Conservation (phyloP, 192 early-diverging fungal genomes). For the Spizellomyces punctatus region DNA sequence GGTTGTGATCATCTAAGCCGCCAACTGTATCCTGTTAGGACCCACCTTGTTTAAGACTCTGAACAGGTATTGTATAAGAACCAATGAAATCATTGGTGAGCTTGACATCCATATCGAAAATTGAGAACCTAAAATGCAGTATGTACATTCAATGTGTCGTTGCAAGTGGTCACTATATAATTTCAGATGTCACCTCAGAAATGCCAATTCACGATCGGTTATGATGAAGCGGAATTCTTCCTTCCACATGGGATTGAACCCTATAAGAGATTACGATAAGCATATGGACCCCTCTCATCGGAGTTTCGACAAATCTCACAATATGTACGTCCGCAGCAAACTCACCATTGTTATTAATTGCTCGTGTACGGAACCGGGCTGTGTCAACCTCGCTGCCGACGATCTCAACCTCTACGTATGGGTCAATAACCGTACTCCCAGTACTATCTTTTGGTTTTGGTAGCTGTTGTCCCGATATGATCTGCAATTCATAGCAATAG, state of each 20-base stretch:
- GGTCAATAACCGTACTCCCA: slow-evolving; percentile 55
- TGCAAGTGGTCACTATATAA: neutral
- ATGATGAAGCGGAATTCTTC: slow-evolving; percentile 49
- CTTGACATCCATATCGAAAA: slow-evolving; percentile 38
- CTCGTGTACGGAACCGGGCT: slow-evolving; percentile 53
- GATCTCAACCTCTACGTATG: slow-evolving; percentile 65
- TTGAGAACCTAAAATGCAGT: slow-evolving; percentile 25
- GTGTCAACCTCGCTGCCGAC: slow-evolving; percentile 40
- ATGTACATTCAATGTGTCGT: neutral
- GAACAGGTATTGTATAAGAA: slow-evolving; percentile 37
- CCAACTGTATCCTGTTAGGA: neutral
- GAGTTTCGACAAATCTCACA: neutral
- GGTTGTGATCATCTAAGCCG: neutral
- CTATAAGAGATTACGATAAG: neutral
- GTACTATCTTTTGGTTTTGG: slow-evolving; percentile 61
- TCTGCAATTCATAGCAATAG: slow-evolving; percentile 32
- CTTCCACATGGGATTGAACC: slow-evolving; percentile 59
- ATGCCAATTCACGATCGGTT: slow-evolving; percentile 42
- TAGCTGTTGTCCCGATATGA: slow-evolving; percentile 73
- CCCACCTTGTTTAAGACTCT: slow-evolving; percentile 46
- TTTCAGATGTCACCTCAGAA: slow-evolving; percentile 43
- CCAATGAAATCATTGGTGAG: slow-evolving; percentile 46
- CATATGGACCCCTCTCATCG: neutral
- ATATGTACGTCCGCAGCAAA: slow-evolving; percentile 19
- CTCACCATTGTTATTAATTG: slow-evolving; percentile 53